Evolutionary conservation across 176 grass and related monocot genomes (phyloP).

Genomic region (Zoysia japonica): DNA sequence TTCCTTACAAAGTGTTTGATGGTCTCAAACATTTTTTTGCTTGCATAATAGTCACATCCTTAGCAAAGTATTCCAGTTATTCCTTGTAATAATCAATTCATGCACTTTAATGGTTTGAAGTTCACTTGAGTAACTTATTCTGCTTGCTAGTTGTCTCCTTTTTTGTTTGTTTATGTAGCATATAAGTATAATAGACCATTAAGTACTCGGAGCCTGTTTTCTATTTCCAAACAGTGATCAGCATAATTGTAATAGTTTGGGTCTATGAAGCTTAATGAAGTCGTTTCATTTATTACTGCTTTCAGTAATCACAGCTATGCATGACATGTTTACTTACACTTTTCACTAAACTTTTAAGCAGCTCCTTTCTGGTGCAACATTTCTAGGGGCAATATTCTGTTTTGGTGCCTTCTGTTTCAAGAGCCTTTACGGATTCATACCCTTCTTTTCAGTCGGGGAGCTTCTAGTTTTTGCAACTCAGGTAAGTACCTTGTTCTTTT

Average conservation of each 20-base stretch:
- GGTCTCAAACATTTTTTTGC: neutral
- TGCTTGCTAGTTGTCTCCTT: neutral
- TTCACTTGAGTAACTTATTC: neutral
- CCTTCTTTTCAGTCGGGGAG: conserved; percentile 78
- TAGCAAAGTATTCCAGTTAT: no score
- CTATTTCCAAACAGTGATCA: neutral
- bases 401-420: conserved; percentile 96
- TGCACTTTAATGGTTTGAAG: neutral
- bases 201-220: neutral
- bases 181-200: conserved; percentile 5
- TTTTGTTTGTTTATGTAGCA: neutral
- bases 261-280: conserved; percentile 4
- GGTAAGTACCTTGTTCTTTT: conserved; percentile 43
- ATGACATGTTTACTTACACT: conserved; percentile 11
- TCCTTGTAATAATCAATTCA: neutral
- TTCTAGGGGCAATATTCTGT: conserved; percentile 95
- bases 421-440: conserved; percentile 96
- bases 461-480: conserved; percentile 97
- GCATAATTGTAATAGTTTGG: neutral
- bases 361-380: conserved; percentile 90
- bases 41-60: no score
- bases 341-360: conserved; percentile 40
- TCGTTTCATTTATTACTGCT: conserved; percentile 9
- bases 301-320: neutral
- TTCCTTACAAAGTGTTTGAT: neutral